Evolutionary conservation across 2,329 filamentous ascomycete species (phyloP), one percentile per base, ranked within the genome.

Genomic region (Colletotrichum sidae): DNA sequence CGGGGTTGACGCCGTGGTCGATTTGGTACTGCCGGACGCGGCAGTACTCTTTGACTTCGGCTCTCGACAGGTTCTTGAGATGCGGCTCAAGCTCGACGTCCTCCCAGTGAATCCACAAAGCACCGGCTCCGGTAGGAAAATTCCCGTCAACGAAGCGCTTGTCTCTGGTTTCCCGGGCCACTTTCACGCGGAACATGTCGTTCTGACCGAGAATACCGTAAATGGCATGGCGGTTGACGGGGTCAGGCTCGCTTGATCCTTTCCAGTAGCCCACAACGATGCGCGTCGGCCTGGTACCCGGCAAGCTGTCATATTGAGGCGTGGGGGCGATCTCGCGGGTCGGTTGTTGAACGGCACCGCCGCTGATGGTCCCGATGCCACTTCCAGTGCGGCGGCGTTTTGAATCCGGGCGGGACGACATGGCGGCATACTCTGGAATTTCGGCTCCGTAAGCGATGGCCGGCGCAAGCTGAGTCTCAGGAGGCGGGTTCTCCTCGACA

Each of bases 121-220:
- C 86, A 11, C 88, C 88, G 2, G 87, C 84, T 1, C 87, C 87
- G 2, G 75, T 74, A 0, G 88, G 88, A 59, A 88, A 90, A 72
- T 90, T 89, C 41, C 86, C 87, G 38, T 85, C 79, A 1, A 88
- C 77, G 37, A 81, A 82, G 0, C 85, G 83, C 3, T 88, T 88
- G 70, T 89, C 87, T 3, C 87, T 83, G 0, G 87, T 90, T 70
- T 88, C 82, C 6, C 85, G 80, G 1, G 87, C 82, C 0, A 90
- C 79, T 72, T 90, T 90, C 58, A 89, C 86, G 0, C 88, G 79
- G 72, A 90, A 90, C 83, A 88, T 89, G 68, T 89, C 87, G 60
- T 88, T 88, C 15, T 83, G 82, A 1, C 86, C 86, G 0, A 90
- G 75, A 10, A 90, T 88, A 4, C 88, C 88, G 58, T 86, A 87